These are phyloP conservation scores for Papiliotrema nemorosa DNA, from an alignment of 1,284 basidiomycete genomes.

Conservation along the genomic window DNA sequence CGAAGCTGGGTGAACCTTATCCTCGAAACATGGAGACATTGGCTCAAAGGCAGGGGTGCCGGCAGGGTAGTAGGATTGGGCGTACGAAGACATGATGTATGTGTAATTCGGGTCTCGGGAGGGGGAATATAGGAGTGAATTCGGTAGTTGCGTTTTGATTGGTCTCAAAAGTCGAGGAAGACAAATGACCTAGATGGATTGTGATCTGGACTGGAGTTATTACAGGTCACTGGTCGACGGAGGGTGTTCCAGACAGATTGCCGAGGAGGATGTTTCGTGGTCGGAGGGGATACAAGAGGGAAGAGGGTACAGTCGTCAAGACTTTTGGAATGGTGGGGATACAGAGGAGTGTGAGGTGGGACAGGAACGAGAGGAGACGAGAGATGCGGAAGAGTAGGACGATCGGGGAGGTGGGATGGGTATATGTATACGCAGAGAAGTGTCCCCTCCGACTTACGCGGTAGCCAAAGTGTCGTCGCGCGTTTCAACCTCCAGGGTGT, in stretches of 20 bases:
- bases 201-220: too few species aligned
- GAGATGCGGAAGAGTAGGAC: background rate
- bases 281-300: background rate
- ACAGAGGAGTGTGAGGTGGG: too few species aligned
- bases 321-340: too few species aligned
- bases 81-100: conserved; percentile 17
- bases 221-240: too few species aligned
- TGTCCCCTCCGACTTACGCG: background rate
- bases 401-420: background rate
- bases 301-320: background rate
- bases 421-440: background rate
- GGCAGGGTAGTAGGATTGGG: conserved; percentile 26
- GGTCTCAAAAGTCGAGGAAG: too few species aligned
- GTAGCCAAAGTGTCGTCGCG: background rate
- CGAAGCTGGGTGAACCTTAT: conserved; percentile 57
- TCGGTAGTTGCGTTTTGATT: background rate
- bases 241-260: too few species aligned
- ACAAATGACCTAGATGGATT: too few species aligned
- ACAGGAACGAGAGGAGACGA: background rate
- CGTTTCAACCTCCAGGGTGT: too few species aligned
- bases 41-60: conserved; percentile 41
- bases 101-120: too few species aligned
- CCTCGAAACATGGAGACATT: conserved; percentile 44
- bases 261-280: background rate
- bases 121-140: background rate